Base-by-base conservation (phyloP, 352 stramenopile genomes). In the Pythium folliculosum region DNA sequence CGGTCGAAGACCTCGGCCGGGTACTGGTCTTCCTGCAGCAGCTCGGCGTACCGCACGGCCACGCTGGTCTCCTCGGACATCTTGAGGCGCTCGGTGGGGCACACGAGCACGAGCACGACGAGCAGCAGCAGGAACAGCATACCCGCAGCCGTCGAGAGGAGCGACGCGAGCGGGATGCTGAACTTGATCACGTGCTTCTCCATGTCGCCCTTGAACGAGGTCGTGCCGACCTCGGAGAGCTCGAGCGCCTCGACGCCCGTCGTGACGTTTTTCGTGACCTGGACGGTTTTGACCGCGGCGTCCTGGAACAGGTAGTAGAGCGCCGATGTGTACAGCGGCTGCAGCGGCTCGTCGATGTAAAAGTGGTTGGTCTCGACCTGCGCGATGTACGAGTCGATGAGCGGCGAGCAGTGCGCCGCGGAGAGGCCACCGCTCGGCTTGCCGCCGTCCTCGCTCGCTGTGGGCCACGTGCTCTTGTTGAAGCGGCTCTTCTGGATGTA, bases 101-200 rank as follows among this genome's bases (percentile, higher is more conserved):
- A 72, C 16, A 74, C 10, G 17, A 86, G 27, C 19, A 76, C 61
- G 0, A 81, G 7, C 30, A 66, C 67, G 1, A 58, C 57, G 16
- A 81, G 61, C 10, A 75, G 27, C 23, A 82, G 40, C 2, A 88
- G 40, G 0, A 84, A 44, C 6, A n/a, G 63, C 0, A 84, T 68
- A 5, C 77, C 80, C 16, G 76, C 60, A 43, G 79, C 81, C 12
- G 80, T 84, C 16, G 77, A 77, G 50, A 83, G 69, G 1, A 75
- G 60, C 8, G 77, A 83, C 32, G 60, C 71, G 0, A 78, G 22
- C 2, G 67, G 67, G 25, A 73, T 65, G 22, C 48, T 67, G 54
- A 70, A 65, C 17, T 58, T 54, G 67, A 73, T 70, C 4, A 66
- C 50, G 32, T 65, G 43, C 19, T 40, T 45, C n/a, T 60, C 56